Percentiles rank a stretch among this genome's conserved stretches.
Evolutionary conservation across 345 rosid genomes (phyloP).

Genomic region (Orychophragmus violaceus): DNA sequence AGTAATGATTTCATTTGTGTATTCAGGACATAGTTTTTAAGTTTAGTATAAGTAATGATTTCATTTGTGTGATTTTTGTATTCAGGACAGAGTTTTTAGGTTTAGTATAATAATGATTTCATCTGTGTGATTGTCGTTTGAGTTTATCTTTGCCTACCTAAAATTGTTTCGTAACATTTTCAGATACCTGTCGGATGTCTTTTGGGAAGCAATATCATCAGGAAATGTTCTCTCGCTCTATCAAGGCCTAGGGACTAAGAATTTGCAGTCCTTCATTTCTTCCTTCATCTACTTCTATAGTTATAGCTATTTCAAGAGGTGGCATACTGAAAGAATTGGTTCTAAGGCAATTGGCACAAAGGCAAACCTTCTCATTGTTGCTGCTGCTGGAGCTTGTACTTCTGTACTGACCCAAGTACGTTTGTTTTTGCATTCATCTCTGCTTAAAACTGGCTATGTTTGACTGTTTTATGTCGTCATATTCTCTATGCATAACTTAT

Average conservation of each 20-base stretch:
- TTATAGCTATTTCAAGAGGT: too few species aligned
- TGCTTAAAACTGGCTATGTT: too few species aligned
- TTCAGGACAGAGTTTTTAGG: neutral
- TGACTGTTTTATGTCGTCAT: neutral
- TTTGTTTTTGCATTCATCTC: neutral
- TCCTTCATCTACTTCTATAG: too few species aligned
- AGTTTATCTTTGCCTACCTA: neutral
- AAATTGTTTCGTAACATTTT: constrained; percentile 15
- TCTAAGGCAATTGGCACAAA: constrained; percentile 60
- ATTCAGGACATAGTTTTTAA: too few species aligned
- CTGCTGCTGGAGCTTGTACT: constrained; percentile 90
- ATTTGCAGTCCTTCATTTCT: constrained; percentile 76
- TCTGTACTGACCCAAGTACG: constrained; percentile 62
- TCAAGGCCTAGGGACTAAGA: constrained; percentile 94
- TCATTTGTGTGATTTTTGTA: too few species aligned
- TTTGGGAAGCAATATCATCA: constrained; percentile 78
- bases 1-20: too few species aligned
- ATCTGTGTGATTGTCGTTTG: neutral
- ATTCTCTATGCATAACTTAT: neutral
- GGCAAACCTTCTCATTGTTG: constrained; percentile 76
- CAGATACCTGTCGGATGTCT: too few species aligned
- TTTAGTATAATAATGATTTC: neutral
- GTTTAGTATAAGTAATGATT: too few species aligned
- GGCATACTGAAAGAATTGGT: constrained; percentile 64
- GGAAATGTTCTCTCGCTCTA: constrained; percentile 63